Conservation (phyloP, 2,329 filamentous ascomycete genomes). For the Calonectria montana region DNA sequence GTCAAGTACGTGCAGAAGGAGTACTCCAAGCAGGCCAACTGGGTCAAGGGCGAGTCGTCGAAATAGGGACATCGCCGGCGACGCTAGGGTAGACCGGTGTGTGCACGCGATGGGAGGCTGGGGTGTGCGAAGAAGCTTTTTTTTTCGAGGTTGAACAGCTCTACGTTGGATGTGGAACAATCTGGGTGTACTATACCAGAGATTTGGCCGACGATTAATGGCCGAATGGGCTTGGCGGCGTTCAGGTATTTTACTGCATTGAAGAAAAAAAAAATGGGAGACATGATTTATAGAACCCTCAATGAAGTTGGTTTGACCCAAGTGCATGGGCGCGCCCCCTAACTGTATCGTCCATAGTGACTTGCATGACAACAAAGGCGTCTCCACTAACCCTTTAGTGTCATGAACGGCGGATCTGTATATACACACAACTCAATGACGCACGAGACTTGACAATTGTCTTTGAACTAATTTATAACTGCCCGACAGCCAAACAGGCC, state of each 20-base stretch:
- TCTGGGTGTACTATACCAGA: slow-evolving; percentile 54
- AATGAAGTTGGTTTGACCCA: not conserved
- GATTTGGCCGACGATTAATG: slow-evolving; percentile 40
- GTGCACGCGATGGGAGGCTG: not conserved
- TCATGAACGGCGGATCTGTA: not conserved
- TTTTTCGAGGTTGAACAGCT: slow-evolving; percentile 8
- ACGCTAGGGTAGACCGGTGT: not conserved
- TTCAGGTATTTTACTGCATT: slow-evolving; percentile 49
- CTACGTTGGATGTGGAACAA: slow-evolving; percentile 33
- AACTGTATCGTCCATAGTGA: not conserved
- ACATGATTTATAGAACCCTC: slow-evolving; percentile 33
- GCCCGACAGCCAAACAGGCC: not conserved
- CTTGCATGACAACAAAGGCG: not conserved
- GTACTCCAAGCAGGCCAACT: slow-evolving; percentile 67
- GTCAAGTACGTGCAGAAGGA: slow-evolving; percentile 76
- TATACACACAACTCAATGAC: not conserved
- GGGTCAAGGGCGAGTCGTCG: slow-evolving; percentile 53
- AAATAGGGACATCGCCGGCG: slow-evolving; percentile 29
- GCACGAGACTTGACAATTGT: not conserved
- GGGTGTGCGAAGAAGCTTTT: not conserved
- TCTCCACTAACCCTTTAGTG: not conserved
- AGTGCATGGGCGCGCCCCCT: not conserved
- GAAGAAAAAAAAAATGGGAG: slow-evolving; percentile 46
- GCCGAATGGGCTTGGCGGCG: slow-evolving; percentile 52
- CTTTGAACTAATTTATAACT: slow-evolving; percentile 10